These are phyloP conservation scores for Solanum microdontum DNA, from an alignment of 257 asterid genomes.

Conservation along the genomic window DNA sequence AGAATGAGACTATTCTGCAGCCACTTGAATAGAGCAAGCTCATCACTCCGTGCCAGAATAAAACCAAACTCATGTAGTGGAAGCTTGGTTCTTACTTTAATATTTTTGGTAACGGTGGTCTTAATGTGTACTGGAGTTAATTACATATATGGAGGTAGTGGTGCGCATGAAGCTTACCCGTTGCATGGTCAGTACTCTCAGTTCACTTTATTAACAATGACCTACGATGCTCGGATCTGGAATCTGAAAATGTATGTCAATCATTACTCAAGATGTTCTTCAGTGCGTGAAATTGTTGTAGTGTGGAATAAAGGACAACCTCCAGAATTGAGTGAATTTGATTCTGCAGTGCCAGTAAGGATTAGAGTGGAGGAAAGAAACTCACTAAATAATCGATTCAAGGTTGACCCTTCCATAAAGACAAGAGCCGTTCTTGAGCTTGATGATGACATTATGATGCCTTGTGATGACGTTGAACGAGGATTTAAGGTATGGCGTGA, in stretches of 20 bases:
- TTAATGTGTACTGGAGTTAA: slow-evolving; percentile 53
- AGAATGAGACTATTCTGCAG: slow-evolving; percentile 52
- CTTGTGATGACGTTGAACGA: slow-evolving; percentile 77
- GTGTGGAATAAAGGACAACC: slow-evolving; percentile 93
- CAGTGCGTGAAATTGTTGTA: slow-evolving; percentile 86
- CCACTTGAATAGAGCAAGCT: slow-evolving; percentile 55
- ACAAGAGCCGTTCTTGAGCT: slow-evolving; percentile 88
- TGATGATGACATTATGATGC: slow-evolving; percentile 93
- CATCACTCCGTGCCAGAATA: slow-evolving; percentile 43
- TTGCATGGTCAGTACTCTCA: slow-evolving; percentile 66
- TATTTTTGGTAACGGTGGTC: slow-evolving; percentile 9
- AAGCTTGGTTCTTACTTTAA: slow-evolving; percentile 24
- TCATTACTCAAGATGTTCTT: slow-evolving; percentile 88
- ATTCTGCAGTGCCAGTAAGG: slow-evolving; percentile 83
- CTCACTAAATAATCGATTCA: slow-evolving; percentile 85
- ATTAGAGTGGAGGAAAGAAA: slow-evolving; percentile 58
- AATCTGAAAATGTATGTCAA: slow-evolving; percentile 68
- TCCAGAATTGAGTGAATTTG: slow-evolving; percentile 49
- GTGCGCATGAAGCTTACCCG: slow-evolving; percentile 74
- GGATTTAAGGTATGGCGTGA: slow-evolving; percentile 88
- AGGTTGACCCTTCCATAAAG: slow-evolving; percentile 45
- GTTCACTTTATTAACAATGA: slow-evolving; percentile 83
- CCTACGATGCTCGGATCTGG: slow-evolving; percentile 94
- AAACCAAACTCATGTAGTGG: slow-evolving; percentile 48
- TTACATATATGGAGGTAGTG: slow-evolving; percentile 68